Base-by-base conservation (phyloP, 2,329 filamentous ascomycete genomes). In the Scedosporium minutisporum region DNA sequence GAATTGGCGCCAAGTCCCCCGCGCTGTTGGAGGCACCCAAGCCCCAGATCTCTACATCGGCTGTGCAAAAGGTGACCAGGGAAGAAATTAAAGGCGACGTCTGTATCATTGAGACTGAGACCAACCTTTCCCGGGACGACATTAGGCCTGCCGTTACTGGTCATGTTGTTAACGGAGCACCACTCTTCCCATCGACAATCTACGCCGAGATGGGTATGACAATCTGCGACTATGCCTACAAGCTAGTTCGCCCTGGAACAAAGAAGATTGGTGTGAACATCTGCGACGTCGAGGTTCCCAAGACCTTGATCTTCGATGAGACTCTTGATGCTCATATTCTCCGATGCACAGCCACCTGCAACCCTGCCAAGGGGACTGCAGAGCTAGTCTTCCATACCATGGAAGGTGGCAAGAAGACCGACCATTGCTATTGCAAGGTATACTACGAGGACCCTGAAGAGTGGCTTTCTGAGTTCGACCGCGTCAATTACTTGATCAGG, bases 401-500 rank as follows among this genome's bases (percentile, higher is more conserved):
- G 16, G 80, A 86, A 64, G 86, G 85, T 33, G 78, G 81, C 67
- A 76, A 81, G 68, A 80, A 82, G 68, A 77, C 78, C 3, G 83
- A 87, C 66, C 87, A 90, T 67, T 87, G 85, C 58, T 74, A 75
- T 65, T 87, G 84, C 73, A 80, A 80, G 62, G 82, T 89, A 63
- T 79, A 80, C 73, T 87, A 82, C 67, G 86, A 86, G 64, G 78
- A 85, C 67, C 78, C 78, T 46, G 78, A 82, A 48, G 76, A 80
- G 55, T 90, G 86, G 84, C 78, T 83, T 48, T 76, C 78, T 59
- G 86, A 89, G 69, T 90, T 88, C 76, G 80, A 85, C 64, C 86
- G 87, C 61, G 82, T 83, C 66, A 80, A 82, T 67, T 91, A 92
- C 70, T 78, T 91, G 42, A 85, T 93, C 70, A 83, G 85, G 68